Evolutionary conservation across 1,284 basidiomycete genomes (phyloP), one percentile per base, ranked within the genome.

Genomic region (Ustilago hordei): DNA sequence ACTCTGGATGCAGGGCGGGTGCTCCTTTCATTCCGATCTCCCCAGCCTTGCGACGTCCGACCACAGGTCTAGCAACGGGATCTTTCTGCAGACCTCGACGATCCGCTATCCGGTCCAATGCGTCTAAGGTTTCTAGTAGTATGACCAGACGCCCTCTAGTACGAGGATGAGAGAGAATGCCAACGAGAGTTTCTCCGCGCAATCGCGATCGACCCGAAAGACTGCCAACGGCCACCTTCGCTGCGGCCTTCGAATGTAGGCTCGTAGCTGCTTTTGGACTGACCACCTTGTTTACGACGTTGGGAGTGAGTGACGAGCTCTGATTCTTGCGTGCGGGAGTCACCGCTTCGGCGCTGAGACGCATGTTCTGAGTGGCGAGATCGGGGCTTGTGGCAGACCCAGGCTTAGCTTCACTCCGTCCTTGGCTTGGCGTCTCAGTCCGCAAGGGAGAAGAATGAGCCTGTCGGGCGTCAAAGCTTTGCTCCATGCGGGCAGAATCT

Each of bases 91-190:
- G 8, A 6, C 64, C 54, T 58, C 65, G 64, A 52, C 60, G 65
- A 55, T 64, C 35, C 17, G 62, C 54, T n/a, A 31, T 55, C 4
- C 64, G 64, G 23, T 73, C 64, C 11, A 68, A 47, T 11, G 70
- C 60, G 38, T 73, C 70, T 15, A 73, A 50, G 4, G 70, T 47
- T 3, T 68, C 64, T 32, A 73, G 48, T 8, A 73, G 58, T 50
- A 64, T 47, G 23, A 73, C 32, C 28, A 73, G 45, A 19, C 65
- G 70, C 53, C 57, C 58, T 35, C 55, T 56, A 15, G 50, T 60
- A 41, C 70, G 61, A 8, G 70, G 64, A 58, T 73, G 57, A 15
- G 65, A 73, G 4, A 68, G 65, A 61, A 73, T 57, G 8, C 55
- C 62, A 8, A 59, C 45, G 48, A 73, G 17, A 4, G 38, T 32